Base-by-base conservation (phyloP, 2,329 filamentous ascomycete genomes). In the Talaromyces sp. region DNA sequence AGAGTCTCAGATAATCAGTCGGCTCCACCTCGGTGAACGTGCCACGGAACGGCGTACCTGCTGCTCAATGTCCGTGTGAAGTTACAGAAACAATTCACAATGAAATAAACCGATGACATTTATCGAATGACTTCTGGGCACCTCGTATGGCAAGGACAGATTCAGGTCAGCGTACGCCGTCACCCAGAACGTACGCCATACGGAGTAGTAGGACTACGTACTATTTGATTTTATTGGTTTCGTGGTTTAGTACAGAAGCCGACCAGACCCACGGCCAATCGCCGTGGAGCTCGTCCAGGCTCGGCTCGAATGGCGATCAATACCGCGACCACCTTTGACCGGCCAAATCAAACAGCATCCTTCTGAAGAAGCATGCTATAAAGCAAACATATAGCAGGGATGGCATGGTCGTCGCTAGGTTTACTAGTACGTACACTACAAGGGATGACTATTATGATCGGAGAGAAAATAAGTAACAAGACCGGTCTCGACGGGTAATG, bases 1-100 rank as follows among this genome's bases (percentile, higher is more conserved):
- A 33, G 18, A 39, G 21, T n/a, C 14, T 18, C 40, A 33, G 18
- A 35, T 18, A 8, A 28, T 37, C 58, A 40, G 60, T 33, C 48
- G 33, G 40, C 40, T 46, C 63, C 60, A 60, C 63, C 44, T 28
- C 55, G 61, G 61, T 54, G 54, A 54, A 63, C 61, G 46, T 39
- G 61, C 55, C 55, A 60, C 40, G 18, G 61, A 63, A 55, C 58
- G 59, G 52, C 58, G 62, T 62, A 61, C 62, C 62, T 64, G 62
- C 62, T 64, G 46, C 35, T 44, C 21, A 44, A 48, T 46, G 21
- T 46, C 16, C 21, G 42, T 31, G 21, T 33, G 23, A 52, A 33
- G 16, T 52, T 25, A 52, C 48, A 18, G 25, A 18, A 18, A 23
- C 33, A 18, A 28, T 16, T 12, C 6, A 46, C 42, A 46, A 21